Evolutionary conservation across 257 asterid genomes (phyloP).

Genomic region (Ajuga chamaepitys): DNA sequence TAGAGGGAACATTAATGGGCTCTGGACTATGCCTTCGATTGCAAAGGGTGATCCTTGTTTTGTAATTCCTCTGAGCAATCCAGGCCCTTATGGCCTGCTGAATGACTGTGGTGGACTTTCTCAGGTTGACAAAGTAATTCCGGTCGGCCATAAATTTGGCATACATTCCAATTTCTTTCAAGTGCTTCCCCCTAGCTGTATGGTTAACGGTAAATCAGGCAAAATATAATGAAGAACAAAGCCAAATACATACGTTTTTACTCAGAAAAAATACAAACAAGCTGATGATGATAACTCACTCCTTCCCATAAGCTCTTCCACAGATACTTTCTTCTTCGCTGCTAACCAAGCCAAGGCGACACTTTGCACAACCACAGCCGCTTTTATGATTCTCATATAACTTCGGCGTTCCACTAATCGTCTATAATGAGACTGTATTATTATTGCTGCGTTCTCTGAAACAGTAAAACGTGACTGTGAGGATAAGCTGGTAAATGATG

Average conservation of each 20-base stretch:
- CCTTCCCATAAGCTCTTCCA: constrained; percentile 18
- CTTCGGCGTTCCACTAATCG: constrained; percentile 35
- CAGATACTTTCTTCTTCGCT: constrained; percentile 32
- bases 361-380: constrained; percentile 54
- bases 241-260: not conserved
- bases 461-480: constrained; percentile 16
- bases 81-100: constrained; percentile 58
- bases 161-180: constrained; percentile 24
- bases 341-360: constrained; percentile 54
- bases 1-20: constrained; percentile 27
- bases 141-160: constrained; percentile 43
- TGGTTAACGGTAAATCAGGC: constrained; percentile 22
- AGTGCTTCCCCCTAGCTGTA: constrained; percentile 42
- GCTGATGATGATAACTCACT: constrained; percentile 29
- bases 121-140: constrained; percentile 49
- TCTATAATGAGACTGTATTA: constrained; percentile 73
- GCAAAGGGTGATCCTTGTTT: not conserved
- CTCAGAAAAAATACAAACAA: constrained; percentile 21
- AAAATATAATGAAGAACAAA: constrained; percentile 6
- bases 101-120: constrained; percentile 36
- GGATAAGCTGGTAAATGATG: not conserved
- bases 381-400: constrained; percentile 43
- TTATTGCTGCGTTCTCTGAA: constrained; percentile 84
- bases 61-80: constrained; percentile 29
- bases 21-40: constrained; percentile 14